Conservation (phyloP, 2,329 filamentous ascomycete genomes). For the Fusarium napiforme region DNA sequence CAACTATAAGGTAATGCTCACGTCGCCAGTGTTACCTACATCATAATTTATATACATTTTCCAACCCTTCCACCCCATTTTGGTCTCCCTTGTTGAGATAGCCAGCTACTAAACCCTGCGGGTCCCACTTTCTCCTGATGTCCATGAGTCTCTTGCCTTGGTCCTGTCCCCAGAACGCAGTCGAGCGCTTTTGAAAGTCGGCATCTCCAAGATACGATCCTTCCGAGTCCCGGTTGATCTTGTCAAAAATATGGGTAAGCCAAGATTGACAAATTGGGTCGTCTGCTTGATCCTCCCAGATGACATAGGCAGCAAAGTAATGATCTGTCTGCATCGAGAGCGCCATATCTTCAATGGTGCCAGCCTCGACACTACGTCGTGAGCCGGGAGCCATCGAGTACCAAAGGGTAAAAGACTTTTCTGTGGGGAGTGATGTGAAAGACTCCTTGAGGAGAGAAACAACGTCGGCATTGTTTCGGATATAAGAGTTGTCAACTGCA, state of each 20-base stretch:
- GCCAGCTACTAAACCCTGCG: not conserved
- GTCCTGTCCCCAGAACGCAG: not conserved
- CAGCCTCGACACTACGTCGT: no score
- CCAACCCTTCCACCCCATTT: not conserved
- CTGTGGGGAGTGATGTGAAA: not conserved
- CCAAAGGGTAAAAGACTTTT: not conserved
- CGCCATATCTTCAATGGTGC: no score
- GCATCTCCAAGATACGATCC: not conserved
- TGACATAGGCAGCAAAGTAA: not conserved
- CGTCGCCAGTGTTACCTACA: rapidly evolving
- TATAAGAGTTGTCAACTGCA: not conserved
- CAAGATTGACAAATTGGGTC: no score
- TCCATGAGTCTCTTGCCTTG: not conserved
- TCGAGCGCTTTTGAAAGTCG: not conserved
- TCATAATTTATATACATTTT: not conserved
- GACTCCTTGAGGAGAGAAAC: not conserved
- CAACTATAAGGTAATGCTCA: rapidly evolving
- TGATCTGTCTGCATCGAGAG: not conserved
- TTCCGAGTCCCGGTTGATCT: not conserved
- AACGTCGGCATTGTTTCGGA: not conserved
- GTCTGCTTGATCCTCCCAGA: not conserved
- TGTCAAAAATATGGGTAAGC: not conserved
- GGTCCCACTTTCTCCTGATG: not conserved
- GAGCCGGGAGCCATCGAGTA: not conserved
- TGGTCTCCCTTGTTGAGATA: not conserved